A percentile compares a stretch with the other conserved stretches of the same genome.
These are phyloP conservation scores for Sanghuangporus baumii DNA, from an alignment of 1,284 basidiomycete species.

Conservation along the genomic window DNA sequence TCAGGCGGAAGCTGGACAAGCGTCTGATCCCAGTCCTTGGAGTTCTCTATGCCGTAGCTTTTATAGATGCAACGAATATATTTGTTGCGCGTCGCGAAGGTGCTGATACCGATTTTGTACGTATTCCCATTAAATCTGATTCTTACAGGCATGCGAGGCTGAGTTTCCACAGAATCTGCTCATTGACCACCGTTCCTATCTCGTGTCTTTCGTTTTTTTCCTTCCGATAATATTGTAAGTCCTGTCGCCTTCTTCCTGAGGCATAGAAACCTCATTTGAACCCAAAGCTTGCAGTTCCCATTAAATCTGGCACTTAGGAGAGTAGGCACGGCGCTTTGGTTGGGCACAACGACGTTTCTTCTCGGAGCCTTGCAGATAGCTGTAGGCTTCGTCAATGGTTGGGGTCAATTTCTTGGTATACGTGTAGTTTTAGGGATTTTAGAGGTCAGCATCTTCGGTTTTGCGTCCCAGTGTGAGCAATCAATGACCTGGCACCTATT, in stretches of 20 bases:
- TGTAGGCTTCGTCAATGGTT: slow-evolving; percentile 28
- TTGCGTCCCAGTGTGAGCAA: background rate
- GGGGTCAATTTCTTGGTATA: slow-evolving; percentile 30
- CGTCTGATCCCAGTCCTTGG: slow-evolving; percentile 31
- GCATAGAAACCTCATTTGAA: background rate
- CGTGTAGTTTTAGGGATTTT: slow-evolving; percentile 34
- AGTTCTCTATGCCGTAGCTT: slow-evolving; percentile 28
- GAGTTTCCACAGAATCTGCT: background rate
- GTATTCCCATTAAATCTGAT: background rate
- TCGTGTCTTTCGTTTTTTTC: slow-evolving; percentile 27
- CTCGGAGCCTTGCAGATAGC: slow-evolving; percentile 35
- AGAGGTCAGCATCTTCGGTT: slow-evolving; percentile 21
- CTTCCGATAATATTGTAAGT: slow-evolving; percentile 22
- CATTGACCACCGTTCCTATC: slow-evolving; percentile 1
- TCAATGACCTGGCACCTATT: background rate
- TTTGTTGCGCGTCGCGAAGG: slow-evolving; percentile 27
- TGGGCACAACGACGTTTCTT: slow-evolving; percentile 23
- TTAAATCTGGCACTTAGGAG: slow-evolving; percentile 28
- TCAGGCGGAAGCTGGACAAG: slow-evolving; percentile 27
- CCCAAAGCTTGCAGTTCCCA: slow-evolving; percentile 18
- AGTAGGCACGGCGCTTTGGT: slow-evolving; percentile 31
- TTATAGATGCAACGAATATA: slow-evolving; percentile 29
- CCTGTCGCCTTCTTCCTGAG: slow-evolving; percentile 3
- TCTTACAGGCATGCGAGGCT: background rate
- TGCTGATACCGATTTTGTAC: slow-evolving; percentile 21